Evolutionary conservation across 2,329 filamentous ascomycete species (phyloP), one percentile per base, ranked within the genome.

Genomic region (Cordyceps cicadae): DNA sequence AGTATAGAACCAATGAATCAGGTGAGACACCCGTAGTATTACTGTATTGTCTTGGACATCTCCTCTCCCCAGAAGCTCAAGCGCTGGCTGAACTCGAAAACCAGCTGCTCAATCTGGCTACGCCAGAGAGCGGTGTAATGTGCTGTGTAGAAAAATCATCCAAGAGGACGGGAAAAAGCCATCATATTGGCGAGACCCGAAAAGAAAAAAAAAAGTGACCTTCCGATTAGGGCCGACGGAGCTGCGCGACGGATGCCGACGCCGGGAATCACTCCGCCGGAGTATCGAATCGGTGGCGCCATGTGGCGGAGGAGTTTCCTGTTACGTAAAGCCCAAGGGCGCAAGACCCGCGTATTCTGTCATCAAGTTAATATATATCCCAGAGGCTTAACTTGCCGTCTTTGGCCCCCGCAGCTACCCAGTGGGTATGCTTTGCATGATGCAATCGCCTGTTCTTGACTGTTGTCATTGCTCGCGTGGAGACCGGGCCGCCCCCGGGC

Each of bases 331-430:
- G 11, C 5, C 8, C 2, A 11, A 50, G 14, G 15, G 3, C 26
- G 12, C 3, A 48, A 12, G 7, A 46, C 2, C 7, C 8, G 34
- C 5, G 32, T 26, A 15, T n/a, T 39, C 14, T n/a, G 7, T 50
- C 12, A 19, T 17, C 5, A 37, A 24, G 12, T 59, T 9, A 92
- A 72, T 94, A 99, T 62, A 97, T 86, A 76, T 97, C 90, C 94
- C 94, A 99, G 66, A 99, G 76, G 70, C 91, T 96, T 64, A 97
- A 85, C 72, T 95, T 96, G 19, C 93, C 94, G 76, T 97, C 94
- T 72, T 97, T 99, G 60, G 90, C 89, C 1, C 94, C 94, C 1
- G 86, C 90, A 19, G 88, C 94, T 56, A 97, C 72, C 92, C 93
- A 97, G 72, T 97, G 93, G 26, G 87, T 88, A 55, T 77, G 78